Evolutionary conservation across 306 rosid genomes (phyloP).

Genomic region (Arachis stenosperma): DNA sequence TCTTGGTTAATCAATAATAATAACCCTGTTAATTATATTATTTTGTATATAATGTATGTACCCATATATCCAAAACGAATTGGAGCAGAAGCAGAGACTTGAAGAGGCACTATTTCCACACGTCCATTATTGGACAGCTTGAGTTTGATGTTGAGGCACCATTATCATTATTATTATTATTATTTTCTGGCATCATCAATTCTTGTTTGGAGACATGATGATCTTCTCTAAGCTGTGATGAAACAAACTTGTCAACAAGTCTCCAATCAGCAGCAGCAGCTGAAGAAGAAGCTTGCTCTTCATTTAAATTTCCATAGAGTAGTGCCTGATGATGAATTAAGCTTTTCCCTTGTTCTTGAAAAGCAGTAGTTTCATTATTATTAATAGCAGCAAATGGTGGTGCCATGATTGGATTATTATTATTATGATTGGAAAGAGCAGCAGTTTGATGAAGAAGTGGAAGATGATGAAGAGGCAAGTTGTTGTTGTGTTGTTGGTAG

Average conservation of each 20-base stretch:
- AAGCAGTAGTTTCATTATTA: neutral
- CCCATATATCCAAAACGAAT: neutral
- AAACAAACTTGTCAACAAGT: neutral
- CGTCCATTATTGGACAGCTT: conserved; percentile 3
- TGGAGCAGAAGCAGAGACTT: neutral
- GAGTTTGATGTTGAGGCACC: conserved; percentile 4
- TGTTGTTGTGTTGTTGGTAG: neutral
- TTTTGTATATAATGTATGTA: too few relatives aligned
- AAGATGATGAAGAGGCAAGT: neutral
- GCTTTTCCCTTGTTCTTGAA: neutral
- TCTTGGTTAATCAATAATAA: neutral
- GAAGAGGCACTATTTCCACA: neutral
- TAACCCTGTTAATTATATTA: neutral
- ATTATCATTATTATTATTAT: neutral
- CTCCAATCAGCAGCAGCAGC: neutral
- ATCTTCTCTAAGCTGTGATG: neutral
- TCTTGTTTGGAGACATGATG: too few relatives aligned
- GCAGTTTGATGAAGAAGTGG: neutral
- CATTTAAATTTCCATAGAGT: neutral
- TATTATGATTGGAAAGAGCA: too few relatives aligned
- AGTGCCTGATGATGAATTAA: neutral
- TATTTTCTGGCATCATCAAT: neutral
- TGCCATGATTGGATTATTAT: neutral
- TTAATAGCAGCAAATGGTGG: neutral
- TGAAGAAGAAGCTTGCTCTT: neutral